A percentile compares a stretch with the other conserved stretches of the same genome.
These are phyloP conservation scores for Clonostachys chloroleuca DNA, from an alignment of 2,329 filamentous ascomycete genomes.

Conservation along the genomic window DNA sequence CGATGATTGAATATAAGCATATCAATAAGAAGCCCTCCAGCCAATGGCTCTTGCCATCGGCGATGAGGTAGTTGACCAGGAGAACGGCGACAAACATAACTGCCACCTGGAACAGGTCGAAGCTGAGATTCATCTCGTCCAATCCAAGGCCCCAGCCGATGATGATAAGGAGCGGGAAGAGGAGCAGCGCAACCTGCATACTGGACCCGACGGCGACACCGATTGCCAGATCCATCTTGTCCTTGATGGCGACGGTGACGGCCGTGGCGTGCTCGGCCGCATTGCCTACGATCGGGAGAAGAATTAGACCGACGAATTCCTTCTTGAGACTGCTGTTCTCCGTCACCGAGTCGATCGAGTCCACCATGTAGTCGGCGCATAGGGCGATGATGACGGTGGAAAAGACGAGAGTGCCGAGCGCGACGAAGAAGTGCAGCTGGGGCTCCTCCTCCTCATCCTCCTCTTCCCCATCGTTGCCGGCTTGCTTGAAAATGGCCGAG, in stretches of 20 bases:
- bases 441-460: constrained; percentile 72
- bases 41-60: constrained; percentile 80
- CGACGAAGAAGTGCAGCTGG: constrained; percentile 67
- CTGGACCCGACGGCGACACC: constrained; percentile 63
- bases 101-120: constrained; percentile 86
- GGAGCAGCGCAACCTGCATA: constrained; percentile 77
- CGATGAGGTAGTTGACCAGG: constrained; percentile 80
- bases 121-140: constrained; percentile 75
- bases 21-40: constrained; percentile 64
- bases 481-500: not conserved
- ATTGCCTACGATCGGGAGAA: constrained; percentile 64
- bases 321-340: constrained; percentile 55
- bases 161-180: constrained; percentile 72
- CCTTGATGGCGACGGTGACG: constrained; percentile 52
- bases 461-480: constrained; percentile 39
- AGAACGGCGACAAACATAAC: constrained; percentile 80
- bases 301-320: constrained; percentile 75
- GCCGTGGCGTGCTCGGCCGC: constrained; percentile 61
- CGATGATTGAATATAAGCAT: constrained; percentile 61
- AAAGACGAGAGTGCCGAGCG: constrained; percentile 64
- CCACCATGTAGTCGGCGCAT: constrained; percentile 76
- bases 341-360: constrained; percentile 67
- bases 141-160: constrained; percentile 72
- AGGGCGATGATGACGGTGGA: constrained; percentile 77
- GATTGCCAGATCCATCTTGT: constrained; percentile 59